Evolutionary conservation across 1,139 yeast genomes (phyloP).

Genomic region (Debaryomyces nepalensis): DNA sequence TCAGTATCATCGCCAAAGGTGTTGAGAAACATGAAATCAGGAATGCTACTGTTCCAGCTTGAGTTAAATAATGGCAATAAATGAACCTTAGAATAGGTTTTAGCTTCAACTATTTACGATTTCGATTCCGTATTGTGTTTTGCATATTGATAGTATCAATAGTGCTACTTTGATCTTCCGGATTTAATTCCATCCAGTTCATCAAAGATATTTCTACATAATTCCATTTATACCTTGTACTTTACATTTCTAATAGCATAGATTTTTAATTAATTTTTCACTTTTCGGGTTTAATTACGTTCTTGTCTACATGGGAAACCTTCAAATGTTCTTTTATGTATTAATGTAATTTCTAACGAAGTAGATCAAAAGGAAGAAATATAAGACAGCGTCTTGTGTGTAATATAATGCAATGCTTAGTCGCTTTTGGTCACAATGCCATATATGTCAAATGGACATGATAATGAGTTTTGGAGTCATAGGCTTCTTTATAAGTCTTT

Average conservation of each 20-base stretch:
- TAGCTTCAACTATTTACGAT: background rate
- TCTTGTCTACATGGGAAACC: background rate
- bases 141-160: no score
- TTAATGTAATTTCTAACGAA: slow-evolving; percentile 6
- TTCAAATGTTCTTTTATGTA: background rate
- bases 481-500: slow-evolving; percentile 41
- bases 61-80: slow-evolving; percentile 19
- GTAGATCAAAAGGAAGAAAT: slow-evolving; percentile 1
- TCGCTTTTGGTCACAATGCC: slow-evolving; percentile 8
- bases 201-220: background rate
- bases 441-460: slow-evolving; percentile 2
- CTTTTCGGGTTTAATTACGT: background rate
- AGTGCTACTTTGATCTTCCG: no score
- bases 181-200: slow-evolving; percentile 5
- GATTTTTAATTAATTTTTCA: slow-evolving; percentile 2
- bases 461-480: slow-evolving; percentile 11
- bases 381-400: background rate
- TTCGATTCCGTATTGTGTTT: no score
- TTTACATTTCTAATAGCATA: slow-evolving; percentile 7
- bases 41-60: slow-evolving; percentile 43
- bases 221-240: slow-evolving; percentile 1
- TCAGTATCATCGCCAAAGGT: slow-evolving; percentile 22
- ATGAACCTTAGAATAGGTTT: background rate
- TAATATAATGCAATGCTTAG: slow-evolving; percentile 10
- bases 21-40: slow-evolving; percentile 40